Base-by-base conservation (phyloP, 768 basidiomycete species). In the Hebeloma cylindrosporum region DNA sequence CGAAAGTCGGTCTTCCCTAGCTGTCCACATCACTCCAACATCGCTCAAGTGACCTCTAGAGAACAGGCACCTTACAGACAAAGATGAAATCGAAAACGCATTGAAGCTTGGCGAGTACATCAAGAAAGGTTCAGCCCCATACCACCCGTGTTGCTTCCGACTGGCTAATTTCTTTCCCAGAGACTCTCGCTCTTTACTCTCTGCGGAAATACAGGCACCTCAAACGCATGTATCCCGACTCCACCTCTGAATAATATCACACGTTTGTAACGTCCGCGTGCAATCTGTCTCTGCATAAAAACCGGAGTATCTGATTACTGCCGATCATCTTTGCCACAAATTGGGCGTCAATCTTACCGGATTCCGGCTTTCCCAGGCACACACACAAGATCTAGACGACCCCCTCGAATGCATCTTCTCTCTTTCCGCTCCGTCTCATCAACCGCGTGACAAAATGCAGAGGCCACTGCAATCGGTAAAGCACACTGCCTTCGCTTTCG, bases 171-270 rank as follows among this genome's bases (percentile, higher is more conserved):
- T 17, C 29, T 21, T 23, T 17, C 14, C n/a, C 54, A 90, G 89
- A 92, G 68, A 91, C 88, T 0, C 70, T 92, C 32, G 88, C 89
- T 0, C 64, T 93, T 16, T 92, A 93, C 56, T 82, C 86, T 1
- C 65, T 93, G 32, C 77, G 85, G 52, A 93, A 93, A 65, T 93
- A 92, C 56, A 79, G 90, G 34, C 78, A 90, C 60, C 66, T 93
- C 50, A 85, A 79, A 59, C 74, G 83, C 45, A 81, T 82, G 71
- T 92, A 92, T 59, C 78, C 79, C 32, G 60, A 47, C 50, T 57
- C 52, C 7, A 37, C 45, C 44, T 51, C 52, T 16, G 52, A 57
- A n/a, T n/a, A 9, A 23, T 38, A 21, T n/a, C 36, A 38, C 36
- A 22, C 23, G 8, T n/a, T n/a, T 29, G 7, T n/a, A 29, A n/a